Percentiles rank a stretch among this genome's conserved stretches.
These are phyloP conservation scores for Pachyrhizus erosus DNA, from an alignment of 306 rosid genomes.

Conservation along the genomic window DNA sequence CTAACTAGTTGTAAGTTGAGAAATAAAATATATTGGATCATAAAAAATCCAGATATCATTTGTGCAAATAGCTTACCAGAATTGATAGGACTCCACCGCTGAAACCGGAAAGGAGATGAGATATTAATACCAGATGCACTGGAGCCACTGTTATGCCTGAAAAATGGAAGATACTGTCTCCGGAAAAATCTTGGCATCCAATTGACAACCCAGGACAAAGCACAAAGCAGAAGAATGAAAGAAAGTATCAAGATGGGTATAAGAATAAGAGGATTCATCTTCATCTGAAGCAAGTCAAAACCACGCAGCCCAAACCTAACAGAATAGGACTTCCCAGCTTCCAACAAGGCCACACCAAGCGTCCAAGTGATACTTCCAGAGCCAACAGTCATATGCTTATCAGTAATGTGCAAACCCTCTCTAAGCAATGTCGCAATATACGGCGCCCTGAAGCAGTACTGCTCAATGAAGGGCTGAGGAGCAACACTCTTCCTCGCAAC, in stretches of 20 bases:
- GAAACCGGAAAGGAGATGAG: slow-evolving; percentile 81
- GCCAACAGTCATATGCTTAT: slow-evolving; percentile 74
- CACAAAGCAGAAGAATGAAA: slow-evolving; percentile 64
- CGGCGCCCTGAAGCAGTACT: slow-evolving; percentile 93
- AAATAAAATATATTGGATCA: background rate
- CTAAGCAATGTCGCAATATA: slow-evolving; percentile 80
- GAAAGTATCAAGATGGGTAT: slow-evolving; percentile 69
- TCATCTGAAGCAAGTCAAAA: slow-evolving; percentile 68
- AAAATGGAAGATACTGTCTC: slow-evolving; percentile 85
- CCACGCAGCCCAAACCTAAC: slow-evolving; percentile 61
- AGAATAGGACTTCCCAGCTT: slow-evolving; percentile 81
- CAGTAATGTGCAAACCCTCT: slow-evolving; percentile 92
- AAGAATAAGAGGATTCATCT: slow-evolving; percentile 68
- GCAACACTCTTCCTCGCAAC: slow-evolving; percentile 80
- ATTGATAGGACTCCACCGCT: slow-evolving; percentile 92
- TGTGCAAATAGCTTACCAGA: slow-evolving; percentile 65
- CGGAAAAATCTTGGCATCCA: slow-evolving; percentile 80
- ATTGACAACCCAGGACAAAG: slow-evolving; percentile 68
- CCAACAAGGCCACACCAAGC: slow-evolving; percentile 90
- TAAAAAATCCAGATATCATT: slow-evolving; percentile 22
- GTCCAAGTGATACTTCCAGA: slow-evolving; percentile 99
- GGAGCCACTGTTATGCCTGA: slow-evolving; percentile 68
- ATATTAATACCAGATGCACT: slow-evolving; percentile 76
- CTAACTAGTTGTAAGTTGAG: background rate
- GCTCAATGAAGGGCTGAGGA: slow-evolving; percentile 96